Evolutionary conservation across 1,139 yeast species (phyloP), one percentile per base, ranked within the genome.

Genomic region (Hyphopichia buzzinii): DNA sequence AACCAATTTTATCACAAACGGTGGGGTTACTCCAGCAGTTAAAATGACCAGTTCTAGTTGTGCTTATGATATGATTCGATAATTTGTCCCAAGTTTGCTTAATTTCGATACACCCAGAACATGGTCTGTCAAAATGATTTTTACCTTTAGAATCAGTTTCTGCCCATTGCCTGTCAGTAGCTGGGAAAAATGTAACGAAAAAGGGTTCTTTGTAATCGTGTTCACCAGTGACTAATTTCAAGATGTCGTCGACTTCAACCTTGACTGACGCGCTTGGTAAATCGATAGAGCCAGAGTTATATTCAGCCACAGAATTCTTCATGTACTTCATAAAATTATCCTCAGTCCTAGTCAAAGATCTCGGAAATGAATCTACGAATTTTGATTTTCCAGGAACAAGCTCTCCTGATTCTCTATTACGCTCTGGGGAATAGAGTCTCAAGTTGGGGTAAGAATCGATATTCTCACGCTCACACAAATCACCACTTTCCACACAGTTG

Each of bases 401-500:
- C 14, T 47, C 43, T 1, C 67, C 67, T 7, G 49, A 50, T 37
- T 39, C 67, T 64, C 42, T 38, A 30, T 61, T 59, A 26, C 44
- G 47, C 14, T 62, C 62, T 0, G 88, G 84, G 1, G 79, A 76
- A 54, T 84, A 84, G 8, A 84, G 59, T 40, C 83, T 62, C 26
- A 84, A 59, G 31, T 66, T 63, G 8, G 95, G 95, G 48, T 72
- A 84, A 23, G 64, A 67, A 14, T 43, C 53, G 30, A 85, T 72
- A 8, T 68, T 67, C 56, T 85, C 88, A 17, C 79, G 61, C 12
- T 64, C 70, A 57, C 94, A 84, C 35, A 84, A 63, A 54, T 84
- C 92, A 8, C 89, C 90, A 54, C 78, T 75, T 34, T 73, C 81
- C 15, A 81, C 68, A 62, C 94, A 85, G 52, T 84, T 76, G 16